Percentiles rank a stretch among this genome's conserved stretches.
Evolutionary conservation across 345 rosid species (phyloP).

Genomic region (Eucalyptus cloeziana): DNA sequence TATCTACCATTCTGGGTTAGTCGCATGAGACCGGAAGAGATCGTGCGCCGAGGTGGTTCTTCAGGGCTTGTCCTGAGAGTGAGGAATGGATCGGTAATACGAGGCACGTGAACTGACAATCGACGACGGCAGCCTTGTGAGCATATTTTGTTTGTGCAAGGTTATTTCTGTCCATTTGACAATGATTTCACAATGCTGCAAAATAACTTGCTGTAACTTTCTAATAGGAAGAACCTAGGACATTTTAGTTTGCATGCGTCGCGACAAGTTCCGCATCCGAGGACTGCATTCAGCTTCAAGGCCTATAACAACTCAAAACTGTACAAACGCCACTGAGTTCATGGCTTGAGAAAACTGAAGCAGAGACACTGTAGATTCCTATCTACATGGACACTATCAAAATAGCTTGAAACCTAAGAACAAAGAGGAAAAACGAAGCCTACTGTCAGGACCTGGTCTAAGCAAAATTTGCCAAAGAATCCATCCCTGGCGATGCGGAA

Average conservation of each 20-base stretch:
- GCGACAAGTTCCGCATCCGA: neutral
- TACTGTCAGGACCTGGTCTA: neutral
- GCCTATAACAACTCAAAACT: neutral
- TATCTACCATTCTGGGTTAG: neutral
- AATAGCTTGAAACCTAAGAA: neutral
- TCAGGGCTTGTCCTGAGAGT: neutral
- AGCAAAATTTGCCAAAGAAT: neutral
- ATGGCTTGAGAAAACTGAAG: neutral
- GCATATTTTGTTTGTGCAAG: neutral
- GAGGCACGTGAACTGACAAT: neutral
- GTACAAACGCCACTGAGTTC: neutral
- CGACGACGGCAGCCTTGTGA: neutral
- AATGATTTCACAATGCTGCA: neutral
- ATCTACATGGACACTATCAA: neutral
- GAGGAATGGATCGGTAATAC: neutral
- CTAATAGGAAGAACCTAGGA: neutral
- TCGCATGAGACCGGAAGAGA: neutral
- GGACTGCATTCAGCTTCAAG: neutral
- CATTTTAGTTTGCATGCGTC: neutral
- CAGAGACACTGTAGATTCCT: neutral
- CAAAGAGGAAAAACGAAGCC: neutral
- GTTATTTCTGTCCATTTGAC: neutral
- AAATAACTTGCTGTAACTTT: neutral
- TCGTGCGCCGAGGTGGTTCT: neutral
- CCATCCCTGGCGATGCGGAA: neutral